Base-by-base conservation (phyloP, 805 yeast species). In the Saccharomycopsis sp. region DNA sequence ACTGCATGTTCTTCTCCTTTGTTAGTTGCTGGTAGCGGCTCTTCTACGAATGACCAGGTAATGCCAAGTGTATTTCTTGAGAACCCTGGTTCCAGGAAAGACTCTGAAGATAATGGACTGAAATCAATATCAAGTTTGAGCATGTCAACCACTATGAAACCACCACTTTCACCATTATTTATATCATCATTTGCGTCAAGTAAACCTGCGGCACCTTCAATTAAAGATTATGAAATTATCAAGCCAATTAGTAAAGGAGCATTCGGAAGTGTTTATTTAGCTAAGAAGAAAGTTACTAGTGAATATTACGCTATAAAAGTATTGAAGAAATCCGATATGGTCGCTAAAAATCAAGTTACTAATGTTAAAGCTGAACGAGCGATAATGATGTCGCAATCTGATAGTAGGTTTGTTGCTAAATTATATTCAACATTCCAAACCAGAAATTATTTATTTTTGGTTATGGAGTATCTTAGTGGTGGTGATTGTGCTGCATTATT, bases 201-300 rank as follows among this genome's bases (percentile, higher is more conserved):
- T 27, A 75, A 77, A 49, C 72, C 84, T 0, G 54, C 66, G 0
- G 64, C 70, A 2, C 93, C 94, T 0, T 79, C 86, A 2, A 87
- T 90, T 24, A 75, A 73, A 48, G 97, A 94, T 60, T 93, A 88
- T 61, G 96, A 87, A 55, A 76, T 93, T 24, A 67, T 93, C 45
- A 87, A 88, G 59, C 96, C 98, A 0, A 87, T 93, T 41, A 86
- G 96, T 56, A 85, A 87, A 57, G 98, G 99, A 34, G 98, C 99
- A 0, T 93, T 89, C 69, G 98, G 98, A 0, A 83, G 94, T 29
- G 99, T 93, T 2, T 93, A 80, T 61, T 68, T 93, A 6, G 89
- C 96, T 0, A 78, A 81, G 52, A 74, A 93, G 56, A 81, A 79
- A 55, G 62, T 83, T 9, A 90, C 97, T 0, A 96, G 97, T 3